These are phyloP conservation scores for Fistulifera pelliculosa DNA, from an alignment of 108 stramenopile genomes.

Conservation along the genomic window DNA sequence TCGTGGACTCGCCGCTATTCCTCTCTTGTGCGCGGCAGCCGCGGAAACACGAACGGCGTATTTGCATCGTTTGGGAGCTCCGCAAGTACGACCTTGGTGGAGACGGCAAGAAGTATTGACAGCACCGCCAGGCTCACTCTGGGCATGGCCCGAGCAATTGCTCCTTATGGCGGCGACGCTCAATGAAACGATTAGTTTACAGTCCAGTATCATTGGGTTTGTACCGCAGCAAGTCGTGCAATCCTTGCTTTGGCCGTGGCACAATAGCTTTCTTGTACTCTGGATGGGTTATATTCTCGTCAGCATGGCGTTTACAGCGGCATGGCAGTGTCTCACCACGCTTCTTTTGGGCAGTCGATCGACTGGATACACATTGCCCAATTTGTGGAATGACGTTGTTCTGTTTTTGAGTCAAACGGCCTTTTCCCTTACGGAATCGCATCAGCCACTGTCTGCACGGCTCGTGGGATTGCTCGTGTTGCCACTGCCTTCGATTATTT, in stretches of 20 bases:
- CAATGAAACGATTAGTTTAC: constrained; percentile 45
- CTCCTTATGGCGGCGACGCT: constrained; percentile 42
- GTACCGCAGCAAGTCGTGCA: constrained; percentile 37
- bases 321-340: constrained; percentile 34
- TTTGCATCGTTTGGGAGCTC: constrained; percentile 45
- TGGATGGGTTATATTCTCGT: constrained; percentile 71
- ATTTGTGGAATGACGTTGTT: constrained; percentile 50
- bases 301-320: constrained; percentile 35
- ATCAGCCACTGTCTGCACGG: constrained; percentile 59
- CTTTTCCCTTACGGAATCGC: constrained; percentile 32
- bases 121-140: constrained; percentile 33
- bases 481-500: constrained; percentile 29
- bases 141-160: constrained; percentile 47
- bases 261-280: constrained; percentile 54
- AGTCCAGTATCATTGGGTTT: constrained; percentile 12
- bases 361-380: constrained; percentile 41
- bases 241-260: constrained; percentile 76
- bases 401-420: constrained; percentile 24
- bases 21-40: constrained; percentile 72
- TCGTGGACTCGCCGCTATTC: constrained; percentile 71
- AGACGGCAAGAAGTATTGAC: constrained; percentile 72
- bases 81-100: constrained; percentile 55
- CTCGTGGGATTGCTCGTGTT: constrained; percentile 60
- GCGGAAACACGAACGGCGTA: constrained; percentile 72
- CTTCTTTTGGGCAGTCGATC: constrained; percentile 65